phyloP scores from a whole-genome alignment of 805 yeast species.

The Candida hungchunana region DNA sequence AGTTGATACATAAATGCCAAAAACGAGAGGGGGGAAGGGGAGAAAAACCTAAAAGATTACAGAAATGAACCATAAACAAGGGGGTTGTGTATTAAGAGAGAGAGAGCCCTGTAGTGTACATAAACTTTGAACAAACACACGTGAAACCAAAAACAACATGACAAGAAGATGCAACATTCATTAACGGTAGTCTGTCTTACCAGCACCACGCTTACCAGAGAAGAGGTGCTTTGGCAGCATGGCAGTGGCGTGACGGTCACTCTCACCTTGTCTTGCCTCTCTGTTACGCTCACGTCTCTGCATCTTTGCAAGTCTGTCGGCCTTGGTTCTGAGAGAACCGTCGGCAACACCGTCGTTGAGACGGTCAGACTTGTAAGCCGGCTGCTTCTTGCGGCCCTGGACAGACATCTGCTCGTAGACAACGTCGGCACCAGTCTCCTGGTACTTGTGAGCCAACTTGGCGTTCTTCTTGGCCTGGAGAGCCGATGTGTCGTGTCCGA shows the following conservation, averaged over 20 bases:
- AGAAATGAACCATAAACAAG: too few relatives aligned
- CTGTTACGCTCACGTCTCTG: conserved; percentile 94
- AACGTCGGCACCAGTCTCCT: conserved; percentile 69
- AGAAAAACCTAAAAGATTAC: too few relatives aligned
- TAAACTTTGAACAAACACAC: conserved; percentile 4
- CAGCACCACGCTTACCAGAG: conserved; percentile 95
- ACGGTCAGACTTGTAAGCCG: conserved; percentile 65
- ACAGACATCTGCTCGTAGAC: conserved; percentile 22
- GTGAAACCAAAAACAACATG: conserved; percentile 1
- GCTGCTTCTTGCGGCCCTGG: conserved; percentile 27
- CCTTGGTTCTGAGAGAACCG: conserved; percentile 74
- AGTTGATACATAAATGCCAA: neutral
- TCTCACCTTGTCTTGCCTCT: conserved; percentile 90
- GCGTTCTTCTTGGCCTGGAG: conserved; percentile 50
- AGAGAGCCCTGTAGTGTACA: too few relatives aligned
- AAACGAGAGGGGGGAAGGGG: too few relatives aligned
- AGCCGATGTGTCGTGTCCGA: conserved; percentile 81
- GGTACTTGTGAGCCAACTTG: conserved; percentile 36
- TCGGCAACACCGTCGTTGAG: conserved; percentile 82
- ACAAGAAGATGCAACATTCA: neutral
- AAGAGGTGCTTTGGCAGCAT: conserved; percentile 90
- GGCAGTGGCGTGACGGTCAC: conserved; percentile 86
- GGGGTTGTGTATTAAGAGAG: too few relatives aligned
- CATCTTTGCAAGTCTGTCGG: conserved; percentile 81
- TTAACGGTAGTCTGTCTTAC: conserved; percentile 86